Percentiles rank a stretch among this genome's conserved stretches.
phyloP scores from a whole-genome alignment of 2,329 filamentous ascomycete genomes.

The Xylaria sp. region DNA sequence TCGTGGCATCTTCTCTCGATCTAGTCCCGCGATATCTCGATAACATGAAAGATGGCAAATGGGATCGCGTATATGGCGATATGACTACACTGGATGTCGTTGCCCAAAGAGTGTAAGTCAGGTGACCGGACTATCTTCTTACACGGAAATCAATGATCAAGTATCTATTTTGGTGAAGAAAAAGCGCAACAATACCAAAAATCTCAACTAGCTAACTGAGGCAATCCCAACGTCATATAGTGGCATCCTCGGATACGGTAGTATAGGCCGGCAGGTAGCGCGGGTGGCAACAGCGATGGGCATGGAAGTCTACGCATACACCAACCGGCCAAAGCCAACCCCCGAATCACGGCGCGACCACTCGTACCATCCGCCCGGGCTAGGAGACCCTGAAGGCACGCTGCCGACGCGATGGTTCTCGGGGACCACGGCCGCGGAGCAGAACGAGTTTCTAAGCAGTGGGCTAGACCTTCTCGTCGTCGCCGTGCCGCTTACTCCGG shows the following conservation, averaged over 20 bases:
- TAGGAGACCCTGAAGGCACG: conserved; percentile 57
- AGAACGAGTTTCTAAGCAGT: conserved; percentile 55
- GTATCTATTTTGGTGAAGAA: background rate
- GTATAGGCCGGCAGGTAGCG: conserved; percentile 57
- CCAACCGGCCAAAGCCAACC: conserved; percentile 68
- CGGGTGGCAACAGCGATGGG: conserved; percentile 67
- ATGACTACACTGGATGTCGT: conserved; percentile 58
- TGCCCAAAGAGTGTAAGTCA: conserved; percentile 60
- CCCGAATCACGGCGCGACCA: conserved; percentile 67
- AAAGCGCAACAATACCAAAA: background rate
- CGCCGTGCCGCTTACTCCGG: conserved; percentile 54
- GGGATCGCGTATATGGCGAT: conserved; percentile 51
- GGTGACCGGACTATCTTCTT: conserved; percentile 8
- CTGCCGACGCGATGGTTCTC: conserved; percentile 57
- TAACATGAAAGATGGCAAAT: conserved; percentile 56
- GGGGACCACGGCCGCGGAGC: conserved; percentile 47
- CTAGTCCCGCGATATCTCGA: conserved; percentile 59
- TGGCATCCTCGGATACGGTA: conserved; percentile 57
- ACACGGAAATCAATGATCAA: background rate
- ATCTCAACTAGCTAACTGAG: background rate
- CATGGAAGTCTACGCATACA: conserved; percentile 75
- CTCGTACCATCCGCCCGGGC: conserved; percentile 72
- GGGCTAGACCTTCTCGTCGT: conserved; percentile 57
- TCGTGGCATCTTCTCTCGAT: background rate
- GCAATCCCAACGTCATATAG: conserved; percentile 34